phyloP scores from a whole-genome alignment of 495 filamentous ascomycete species.

The Aspergillus haitiensis region DNA sequence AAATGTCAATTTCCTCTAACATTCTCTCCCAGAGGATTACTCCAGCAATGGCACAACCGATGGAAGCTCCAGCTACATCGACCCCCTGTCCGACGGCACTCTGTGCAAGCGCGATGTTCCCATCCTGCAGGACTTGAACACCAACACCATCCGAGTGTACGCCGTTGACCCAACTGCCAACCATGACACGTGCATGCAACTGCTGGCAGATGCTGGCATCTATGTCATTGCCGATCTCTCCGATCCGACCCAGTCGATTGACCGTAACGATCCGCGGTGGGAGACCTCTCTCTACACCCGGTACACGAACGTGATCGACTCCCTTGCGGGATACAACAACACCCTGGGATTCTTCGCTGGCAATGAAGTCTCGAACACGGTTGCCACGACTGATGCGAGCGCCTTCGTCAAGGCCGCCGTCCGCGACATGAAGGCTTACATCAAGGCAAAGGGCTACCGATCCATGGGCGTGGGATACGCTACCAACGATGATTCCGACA shows the following conservation, averaged over 20 bases:
- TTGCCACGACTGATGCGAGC: slow-evolving; percentile 77
- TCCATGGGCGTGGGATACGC: slow-evolving; percentile 89
- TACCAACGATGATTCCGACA: slow-evolving; percentile 82
- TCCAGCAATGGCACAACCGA: slow-evolving; percentile 41
- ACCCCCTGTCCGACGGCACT: slow-evolving; percentile 70
- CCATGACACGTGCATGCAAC: slow-evolving; percentile 81
- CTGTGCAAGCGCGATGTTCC: slow-evolving; percentile 81
- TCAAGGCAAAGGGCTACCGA: slow-evolving; percentile 73
- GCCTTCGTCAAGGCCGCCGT: slow-evolving; percentile 96
- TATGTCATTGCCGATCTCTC: slow-evolving; percentile 91
- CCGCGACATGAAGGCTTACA: slow-evolving; percentile 91
- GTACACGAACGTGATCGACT: slow-evolving; percentile 83
- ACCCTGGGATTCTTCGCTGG: slow-evolving; percentile 94
- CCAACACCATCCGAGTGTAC: slow-evolving; percentile 93
- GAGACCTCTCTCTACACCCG: slow-evolving; percentile 68
- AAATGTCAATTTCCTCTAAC: too few relatives aligned
- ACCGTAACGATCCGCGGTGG: slow-evolving; percentile 76
- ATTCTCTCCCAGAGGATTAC: slow-evolving; percentile 42
- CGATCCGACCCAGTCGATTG: slow-evolving; percentile 76
- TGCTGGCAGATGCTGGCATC: slow-evolving; percentile 83
- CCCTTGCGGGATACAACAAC: slow-evolving; percentile 76
- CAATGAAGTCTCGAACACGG: slow-evolving; percentile 90
- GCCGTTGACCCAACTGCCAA: slow-evolving; percentile 77
- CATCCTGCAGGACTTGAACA: slow-evolving; percentile 69
- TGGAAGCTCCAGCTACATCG: slow-evolving; percentile 45